A percentile compares a stretch with the other conserved stretches of the same genome.
These are phyloP conservation scores for Mollisia scopiformis DNA, from an alignment of 2,329 filamentous ascomycete species.

Conservation along the genomic window DNA sequence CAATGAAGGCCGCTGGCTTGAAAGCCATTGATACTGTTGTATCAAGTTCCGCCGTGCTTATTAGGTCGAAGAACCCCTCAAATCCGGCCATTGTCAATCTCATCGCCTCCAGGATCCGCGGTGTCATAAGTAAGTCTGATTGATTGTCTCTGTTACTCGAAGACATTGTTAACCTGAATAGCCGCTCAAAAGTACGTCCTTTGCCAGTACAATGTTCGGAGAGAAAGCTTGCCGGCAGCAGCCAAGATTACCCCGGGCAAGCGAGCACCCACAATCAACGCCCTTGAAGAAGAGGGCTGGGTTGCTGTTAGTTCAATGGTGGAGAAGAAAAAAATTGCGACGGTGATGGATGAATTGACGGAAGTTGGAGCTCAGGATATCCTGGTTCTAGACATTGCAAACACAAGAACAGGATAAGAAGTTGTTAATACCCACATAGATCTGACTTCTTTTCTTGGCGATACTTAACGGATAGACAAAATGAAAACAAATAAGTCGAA, in stretches of 20 bases:
- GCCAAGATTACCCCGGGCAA: constrained; percentile 87
- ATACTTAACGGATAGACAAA: constrained; percentile 3
- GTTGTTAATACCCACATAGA: constrained; percentile 13
- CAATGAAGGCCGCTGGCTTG: constrained; percentile 93
- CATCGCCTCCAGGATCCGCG: constrained; percentile 83
- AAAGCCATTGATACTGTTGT: constrained; percentile 94
- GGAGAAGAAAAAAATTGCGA: constrained; percentile 39
- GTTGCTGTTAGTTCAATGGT: constrained; percentile 32
- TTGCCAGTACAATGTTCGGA: constrained; percentile 93
- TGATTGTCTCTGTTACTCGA: not conserved
- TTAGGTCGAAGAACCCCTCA: constrained; percentile 84
- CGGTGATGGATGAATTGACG: constrained; percentile 39
- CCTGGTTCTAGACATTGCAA: constrained; percentile 38
- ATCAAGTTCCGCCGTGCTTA: constrained; percentile 83
- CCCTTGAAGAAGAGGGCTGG: constrained; percentile 74
- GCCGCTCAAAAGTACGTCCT: constrained; percentile 90
- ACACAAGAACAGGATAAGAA: constrained; percentile 33
- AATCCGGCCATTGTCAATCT: constrained; percentile 81
- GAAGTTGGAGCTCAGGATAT: constrained; percentile 38
- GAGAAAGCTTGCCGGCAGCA: constrained; percentile 67
- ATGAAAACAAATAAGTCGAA: not conserved
- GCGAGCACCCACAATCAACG: constrained; percentile 88
- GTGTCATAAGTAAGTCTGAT: constrained; percentile 75
- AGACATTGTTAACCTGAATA: constrained; percentile 34
- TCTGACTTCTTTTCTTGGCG: not conserved